Percentiles rank a stretch among this genome's conserved stretches.
Conservation (phyloP, 352 stramenopile species). For the Globisporangium rhizosaccharum region DNA sequence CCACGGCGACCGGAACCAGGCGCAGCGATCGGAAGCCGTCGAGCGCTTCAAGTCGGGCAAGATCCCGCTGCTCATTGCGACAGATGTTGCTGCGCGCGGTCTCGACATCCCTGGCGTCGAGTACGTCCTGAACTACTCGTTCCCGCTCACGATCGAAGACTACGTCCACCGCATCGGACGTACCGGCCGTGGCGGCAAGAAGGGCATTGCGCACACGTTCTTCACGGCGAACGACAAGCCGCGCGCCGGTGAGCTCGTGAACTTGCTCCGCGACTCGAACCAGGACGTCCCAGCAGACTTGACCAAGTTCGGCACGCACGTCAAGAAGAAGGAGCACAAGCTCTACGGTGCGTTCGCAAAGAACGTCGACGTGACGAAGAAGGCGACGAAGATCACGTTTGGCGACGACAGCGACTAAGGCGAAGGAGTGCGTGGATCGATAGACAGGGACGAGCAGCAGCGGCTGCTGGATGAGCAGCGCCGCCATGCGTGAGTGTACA, state of each 20-base stretch:
- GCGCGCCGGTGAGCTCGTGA: conserved; percentile 94
- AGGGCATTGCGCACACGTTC: conserved; percentile 95
- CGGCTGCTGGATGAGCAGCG: background rate
- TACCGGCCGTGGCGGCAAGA: conserved; percentile 93
- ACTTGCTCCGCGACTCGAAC: conserved; percentile 93
- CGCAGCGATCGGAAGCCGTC: conserved; percentile 88
- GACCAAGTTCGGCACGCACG: conserved; percentile 97
- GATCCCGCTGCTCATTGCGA: conserved; percentile 94
- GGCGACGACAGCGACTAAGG: conserved; percentile 64
- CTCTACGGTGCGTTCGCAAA: conserved; percentile 97
- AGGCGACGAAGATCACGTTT: conserved; percentile 98
- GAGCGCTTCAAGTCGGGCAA: conserved; percentile 94
- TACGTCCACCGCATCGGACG: conserved; percentile 96
- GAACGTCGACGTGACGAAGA: conserved; percentile 92
- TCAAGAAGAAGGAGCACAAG: conserved; percentile 99
- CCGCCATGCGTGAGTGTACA: background rate
- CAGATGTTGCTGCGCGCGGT: conserved; percentile 95
- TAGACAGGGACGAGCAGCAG: background rate
- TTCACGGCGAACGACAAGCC: conserved; percentile 97
- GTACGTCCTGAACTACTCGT: conserved; percentile 97
- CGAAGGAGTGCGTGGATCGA: conserved; percentile 12
- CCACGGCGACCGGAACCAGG: conserved; percentile 95
- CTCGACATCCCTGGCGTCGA: conserved; percentile 97
- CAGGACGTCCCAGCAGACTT: conserved; percentile 92
- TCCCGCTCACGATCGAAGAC: conserved; percentile 96